Percentiles rank a stretch among this genome's conserved stretches.
Evolutionary conservation across 1,284 basidiomycete species (phyloP).

Genomic region (Chondrostereum purpureum): DNA sequence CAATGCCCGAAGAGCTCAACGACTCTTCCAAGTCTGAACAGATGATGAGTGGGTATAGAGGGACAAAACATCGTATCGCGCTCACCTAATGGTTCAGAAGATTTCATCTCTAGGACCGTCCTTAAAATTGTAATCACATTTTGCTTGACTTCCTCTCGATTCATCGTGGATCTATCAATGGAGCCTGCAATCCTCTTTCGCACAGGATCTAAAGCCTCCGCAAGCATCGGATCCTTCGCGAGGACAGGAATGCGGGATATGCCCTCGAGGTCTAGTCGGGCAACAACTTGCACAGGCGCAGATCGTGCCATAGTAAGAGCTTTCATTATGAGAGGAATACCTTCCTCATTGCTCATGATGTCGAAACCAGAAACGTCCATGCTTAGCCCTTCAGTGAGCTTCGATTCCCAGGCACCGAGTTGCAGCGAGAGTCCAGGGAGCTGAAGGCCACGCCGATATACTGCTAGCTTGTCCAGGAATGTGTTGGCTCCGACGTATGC

Average conservation of each 20-base stretch:
- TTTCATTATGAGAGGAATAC: slow-evolving; percentile 21
- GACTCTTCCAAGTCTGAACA: slow-evolving; percentile 20
- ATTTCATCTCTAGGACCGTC: slow-evolving; percentile 19
- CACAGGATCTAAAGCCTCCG: slow-evolving; percentile 9
- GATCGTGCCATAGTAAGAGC: slow-evolving; percentile 15
- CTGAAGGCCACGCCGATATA: slow-evolving; percentile 19
- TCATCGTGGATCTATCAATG: slow-evolving; percentile 11
- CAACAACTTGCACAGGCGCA: slow-evolving; percentile 20
- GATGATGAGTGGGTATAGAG: not conserved
- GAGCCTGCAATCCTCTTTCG: too few species aligned
- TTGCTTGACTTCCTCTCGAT: slow-evolving; percentile 13
- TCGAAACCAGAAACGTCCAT: not conserved
- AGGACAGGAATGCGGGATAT: slow-evolving; percentile 15
- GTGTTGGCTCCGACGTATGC: slow-evolving; percentile 24
- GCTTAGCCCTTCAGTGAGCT: slow-evolving; percentile 14
- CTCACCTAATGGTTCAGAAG: slow-evolving; percentile 21
- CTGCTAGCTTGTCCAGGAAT: slow-evolving; percentile 24
- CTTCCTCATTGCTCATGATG: slow-evolving; percentile 18
- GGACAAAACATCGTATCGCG: not conserved
- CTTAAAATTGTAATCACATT: slow-evolving; percentile 17
- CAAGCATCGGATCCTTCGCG: slow-evolving; percentile 20
- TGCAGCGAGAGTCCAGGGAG: slow-evolving; percentile 23
- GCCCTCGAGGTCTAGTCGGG: slow-evolving; percentile 16
- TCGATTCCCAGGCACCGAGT: slow-evolving; percentile 24
- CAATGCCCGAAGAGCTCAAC: slow-evolving; percentile 21